Conservation (phyloP, 345 rosid genomes). For the Bretschneidera sinensis region DNA sequence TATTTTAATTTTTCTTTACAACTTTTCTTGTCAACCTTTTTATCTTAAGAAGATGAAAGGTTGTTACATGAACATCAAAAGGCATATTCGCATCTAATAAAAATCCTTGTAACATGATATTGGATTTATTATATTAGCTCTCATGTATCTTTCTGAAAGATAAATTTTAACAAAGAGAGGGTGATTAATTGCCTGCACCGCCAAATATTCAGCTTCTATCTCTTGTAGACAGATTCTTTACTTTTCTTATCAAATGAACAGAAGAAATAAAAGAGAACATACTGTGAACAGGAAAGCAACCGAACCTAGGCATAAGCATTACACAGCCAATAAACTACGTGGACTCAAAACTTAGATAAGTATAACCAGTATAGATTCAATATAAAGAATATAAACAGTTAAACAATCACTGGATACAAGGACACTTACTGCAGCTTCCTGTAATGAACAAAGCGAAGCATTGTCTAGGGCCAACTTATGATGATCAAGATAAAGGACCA, state of each 20-base stretch:
- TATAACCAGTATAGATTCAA: slow-evolving; percentile 1
- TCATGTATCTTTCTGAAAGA: not conserved
- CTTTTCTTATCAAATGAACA: not conserved
- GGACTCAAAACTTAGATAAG: too few relatives aligned
- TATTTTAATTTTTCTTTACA: too few relatives aligned
- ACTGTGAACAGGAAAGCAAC: not conserved
- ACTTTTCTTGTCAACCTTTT: not conserved
- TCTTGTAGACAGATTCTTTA: not conserved
- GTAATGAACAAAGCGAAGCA: slow-evolving; percentile 46
- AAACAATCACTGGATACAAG: slow-evolving; percentile 21
- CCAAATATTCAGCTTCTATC: not conserved
- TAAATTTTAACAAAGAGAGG: not conserved
- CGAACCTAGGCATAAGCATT: too few relatives aligned
- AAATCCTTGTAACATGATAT: not conserved
- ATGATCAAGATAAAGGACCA: slow-evolving; percentile 85
- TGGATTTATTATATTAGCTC: not conserved
- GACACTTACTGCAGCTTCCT: slow-evolving; percentile 87
- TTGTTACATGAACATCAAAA: not conserved
- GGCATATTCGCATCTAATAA: not conserved
- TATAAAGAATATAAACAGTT: slow-evolving; percentile 11
- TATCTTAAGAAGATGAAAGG: not conserved
- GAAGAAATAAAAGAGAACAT: not conserved
- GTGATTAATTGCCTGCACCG: not conserved
- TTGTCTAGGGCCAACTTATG: slow-evolving; percentile 58
- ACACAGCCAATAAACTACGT: not conserved